Base-by-base conservation (phyloP, 176 grass and related monocot genomes). In the Pontederia crassipes region DNA sequence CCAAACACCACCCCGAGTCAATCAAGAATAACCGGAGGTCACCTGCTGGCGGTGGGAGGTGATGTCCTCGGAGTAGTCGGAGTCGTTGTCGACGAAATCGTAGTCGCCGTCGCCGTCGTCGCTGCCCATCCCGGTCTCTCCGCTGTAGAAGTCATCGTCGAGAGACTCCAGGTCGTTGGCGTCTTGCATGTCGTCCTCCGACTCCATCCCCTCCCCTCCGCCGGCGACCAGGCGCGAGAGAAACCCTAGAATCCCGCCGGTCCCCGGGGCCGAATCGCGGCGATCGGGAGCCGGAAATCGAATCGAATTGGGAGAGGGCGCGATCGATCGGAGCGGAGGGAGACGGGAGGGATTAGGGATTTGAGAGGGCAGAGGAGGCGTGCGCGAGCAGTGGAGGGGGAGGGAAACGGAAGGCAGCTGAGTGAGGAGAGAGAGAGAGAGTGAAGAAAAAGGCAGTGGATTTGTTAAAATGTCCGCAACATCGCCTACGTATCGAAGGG, bases 131-230 rank as follows among this genome's bases (percentile, higher is more conserved):
- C 58, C 90, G 2, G 48, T 78, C 48, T 73, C 58, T 45, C 83
- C 82, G 59, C 86, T 89, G 79, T 79, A 85, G 64, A 82, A 73
- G 77, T 88, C 92, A 18, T 91, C 84, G n/a, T 91, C 87, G 66
- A 62, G 13, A 52, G 78, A 68, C 73, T 97, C 87, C 9, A 75
- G 77, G 68, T 91, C 92, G 67, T 81, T 91, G 10, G 84, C 70
- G 48, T 80, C 72, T 35, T 66, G 67, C 78, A 83, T 85, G 58
- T 97, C 92, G 10, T 69, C 65, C 5, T 88, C 92, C 16, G 87
- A 88, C 66, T 80, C 78, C 92, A 90, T 90, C 76, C 12, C 50
- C 29, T 4, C 15, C 48, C 20, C 35, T n/a, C 7, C 10, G 18
- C 67, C 29, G 1, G 46, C 12, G 13, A 17, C 26, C 27, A 48